Evolutionary conservation across 345 rosid genomes (phyloP), one percentile per base, ranked within the genome.

Genomic region (Bruguiera sexangula): DNA sequence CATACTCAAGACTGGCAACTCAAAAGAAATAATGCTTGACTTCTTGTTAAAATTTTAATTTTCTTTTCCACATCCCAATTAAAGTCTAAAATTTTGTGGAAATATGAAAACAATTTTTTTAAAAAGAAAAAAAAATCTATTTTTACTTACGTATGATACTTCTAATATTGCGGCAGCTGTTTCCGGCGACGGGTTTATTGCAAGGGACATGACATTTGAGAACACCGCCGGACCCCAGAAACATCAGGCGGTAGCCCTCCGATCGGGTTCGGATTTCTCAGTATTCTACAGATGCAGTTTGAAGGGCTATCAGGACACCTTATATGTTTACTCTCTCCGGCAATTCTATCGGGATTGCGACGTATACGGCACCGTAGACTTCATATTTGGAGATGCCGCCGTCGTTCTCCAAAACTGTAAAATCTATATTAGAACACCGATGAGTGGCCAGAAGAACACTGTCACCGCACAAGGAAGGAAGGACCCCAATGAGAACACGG

Each of bases 241-340:
- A 21, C 87, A 89, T 66, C 98, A 91, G 21, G 98, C 98, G 0
- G 97, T 93, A 43, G 97, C 97, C 10, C 82, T 93, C 64, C 88
- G 94, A 2, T 93, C 97, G 8, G 88, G 92, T 43, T 84, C 97
- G 31, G 96, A 91, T 60, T 80, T 82, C 77, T 84, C 97, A 0
- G 92, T 93, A 11, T 91, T 89, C 84, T 89, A 89, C 75, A 51
- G 73, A 19, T 91, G 98, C 68, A 82, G 96, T 80, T 83, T 93
- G 88, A 88, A 79, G 76, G 97, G 97, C 22, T 93, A 91, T 75
- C 98, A 93, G 71, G 97, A 93, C 80, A 93, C 98, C 50, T 75
- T 93, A 30, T 93, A 93, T 60, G 92, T 91, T 43, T 84, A 91
- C 77, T 51, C 96, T 19, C 78, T 83, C 22, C 89, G 96, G 54